Conservation (phyloP, 306 rosid species). For the Corylus avellana region DNA sequence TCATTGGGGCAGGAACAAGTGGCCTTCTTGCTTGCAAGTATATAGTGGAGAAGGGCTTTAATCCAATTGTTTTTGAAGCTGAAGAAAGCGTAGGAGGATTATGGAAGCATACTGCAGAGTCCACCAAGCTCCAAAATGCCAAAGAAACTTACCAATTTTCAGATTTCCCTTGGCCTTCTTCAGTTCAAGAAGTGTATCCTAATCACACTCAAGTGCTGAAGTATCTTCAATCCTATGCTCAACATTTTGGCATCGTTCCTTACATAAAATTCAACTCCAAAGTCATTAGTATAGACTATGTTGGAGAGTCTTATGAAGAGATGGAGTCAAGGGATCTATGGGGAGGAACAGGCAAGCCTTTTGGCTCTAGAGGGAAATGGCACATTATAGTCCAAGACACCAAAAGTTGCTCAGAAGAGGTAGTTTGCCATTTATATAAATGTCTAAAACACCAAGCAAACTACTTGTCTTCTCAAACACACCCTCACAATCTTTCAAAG, state of each 20-base stretch:
- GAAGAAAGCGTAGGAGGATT: conserved; percentile 52
- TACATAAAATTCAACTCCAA: conserved; percentile 49
- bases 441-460: not conserved
- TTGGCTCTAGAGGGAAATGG: conserved; percentile 54
- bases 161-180: conserved; percentile 63
- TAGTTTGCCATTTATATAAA: not conserved
- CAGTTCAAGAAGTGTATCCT: conserved; percentile 34
- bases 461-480: not conserved
- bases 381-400: conserved; percentile 44
- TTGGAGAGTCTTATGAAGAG: conserved; percentile 37
- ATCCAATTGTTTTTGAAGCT: conserved; percentile 53
- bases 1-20: conserved; percentile 57
- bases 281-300: conserved; percentile 44
- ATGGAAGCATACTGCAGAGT: conserved; percentile 42
- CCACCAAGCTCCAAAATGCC: conserved; percentile 52
- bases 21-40: conserved; percentile 53
- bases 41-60: conserved; percentile 34
- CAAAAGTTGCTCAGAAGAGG: conserved; percentile 33
- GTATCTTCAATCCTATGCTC: conserved; percentile 48
- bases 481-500: not conserved
- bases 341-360: conserved; percentile 52
- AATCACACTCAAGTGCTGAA: conserved; percentile 32
- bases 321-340: conserved; percentile 46
- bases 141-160: conserved; percentile 27
- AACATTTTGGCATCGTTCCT: conserved; percentile 40